Evolutionary conservation across 495 filamentous ascomycete genomes (phyloP).

Genomic region (Bryoglossum gracile): DNA sequence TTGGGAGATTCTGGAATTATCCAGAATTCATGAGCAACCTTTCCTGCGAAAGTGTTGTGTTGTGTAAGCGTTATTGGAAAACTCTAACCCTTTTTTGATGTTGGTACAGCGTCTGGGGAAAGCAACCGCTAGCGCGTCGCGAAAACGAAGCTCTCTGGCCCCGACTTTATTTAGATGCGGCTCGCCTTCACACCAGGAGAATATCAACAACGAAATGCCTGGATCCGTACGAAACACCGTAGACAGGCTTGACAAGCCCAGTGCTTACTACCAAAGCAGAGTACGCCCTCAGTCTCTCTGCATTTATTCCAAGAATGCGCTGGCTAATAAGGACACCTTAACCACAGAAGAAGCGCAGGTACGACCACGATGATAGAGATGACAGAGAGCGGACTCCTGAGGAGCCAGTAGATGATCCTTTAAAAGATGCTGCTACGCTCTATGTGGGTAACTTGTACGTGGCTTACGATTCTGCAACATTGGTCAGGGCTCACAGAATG

Average conservation of each 20-base stretch:
- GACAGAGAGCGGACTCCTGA: slow-evolving; percentile 40
- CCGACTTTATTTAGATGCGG: not conserved
- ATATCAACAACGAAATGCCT: slow-evolving; percentile 25
- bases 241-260: slow-evolving; percentile 80
- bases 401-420: slow-evolving; percentile 57
- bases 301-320: not conserved
- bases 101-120: too few relatives aligned
- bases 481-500: slow-evolving; percentile 28
- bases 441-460: slow-evolving; percentile 95
- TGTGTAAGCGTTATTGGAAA: too few relatives aligned
- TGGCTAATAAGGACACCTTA: slow-evolving; percentile 40
- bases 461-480: not conserved
- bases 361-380: slow-evolving; percentile 48
- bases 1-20: not conserved
- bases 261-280: slow-evolving; percentile 76
- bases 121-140: slow-evolving; percentile 8
- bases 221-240: slow-evolving; percentile 53
- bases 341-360: slow-evolving; percentile 51
- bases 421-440: slow-evolving; percentile 85
- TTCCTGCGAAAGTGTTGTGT: slow-evolving; percentile 6
- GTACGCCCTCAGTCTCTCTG: slow-evolving; percentile 35
- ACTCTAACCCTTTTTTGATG: slow-evolving; percentile 7
- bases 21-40: slow-evolving; percentile 9
- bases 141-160: not conserved
- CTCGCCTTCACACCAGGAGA: slow-evolving; percentile 4